phyloP scores from a whole-genome alignment of 805 yeast genomes.

The Citeromyces nyonsensis region DNA sequence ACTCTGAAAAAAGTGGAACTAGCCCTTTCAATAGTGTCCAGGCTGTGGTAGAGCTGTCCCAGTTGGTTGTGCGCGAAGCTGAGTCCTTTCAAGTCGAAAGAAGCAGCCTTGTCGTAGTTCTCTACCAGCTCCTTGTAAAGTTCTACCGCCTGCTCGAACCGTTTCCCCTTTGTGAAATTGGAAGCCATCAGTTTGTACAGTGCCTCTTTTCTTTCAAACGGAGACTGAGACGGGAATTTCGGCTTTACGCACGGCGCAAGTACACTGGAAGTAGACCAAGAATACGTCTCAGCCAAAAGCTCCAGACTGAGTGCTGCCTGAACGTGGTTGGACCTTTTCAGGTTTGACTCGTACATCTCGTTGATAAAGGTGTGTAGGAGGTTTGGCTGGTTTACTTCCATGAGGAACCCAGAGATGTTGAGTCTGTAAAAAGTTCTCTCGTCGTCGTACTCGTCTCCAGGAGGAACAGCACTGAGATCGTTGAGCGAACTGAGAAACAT shows the following conservation, averaged over 20 bases:
- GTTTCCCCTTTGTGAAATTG: constrained; percentile 54
- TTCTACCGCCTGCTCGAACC: constrained; percentile 68
- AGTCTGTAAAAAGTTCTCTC: constrained; percentile 72
- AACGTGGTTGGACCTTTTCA: constrained; percentile 43
- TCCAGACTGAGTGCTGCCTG: constrained; percentile 80
- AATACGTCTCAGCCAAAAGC: constrained; percentile 59
- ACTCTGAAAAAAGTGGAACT: constrained; percentile 72
- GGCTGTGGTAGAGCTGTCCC: constrained; percentile 47
- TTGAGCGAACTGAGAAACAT: constrained; percentile 50
- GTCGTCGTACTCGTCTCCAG: constrained; percentile 72
- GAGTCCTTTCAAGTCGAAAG: constrained; percentile 65
- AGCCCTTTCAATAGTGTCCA: constrained; percentile 56
- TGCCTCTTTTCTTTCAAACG: constrained; percentile 69
- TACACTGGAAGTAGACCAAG: constrained; percentile 48
- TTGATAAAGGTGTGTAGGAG: constrained; percentile 66
- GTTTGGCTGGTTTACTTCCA: constrained; percentile 69
- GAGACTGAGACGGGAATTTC: constrained; percentile 62
- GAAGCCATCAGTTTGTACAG: constrained; percentile 56
- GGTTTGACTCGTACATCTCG: constrained; percentile 53
- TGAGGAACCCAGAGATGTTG: constrained; percentile 60
- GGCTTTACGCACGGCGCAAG: constrained; percentile 49
- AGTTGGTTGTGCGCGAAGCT: constrained; percentile 56
- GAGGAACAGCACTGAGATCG: constrained; percentile 62
- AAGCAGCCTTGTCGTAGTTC: constrained; percentile 47
- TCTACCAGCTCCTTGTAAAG: constrained; percentile 63